Evolutionary conservation across 2,329 filamentous ascomycete species (phyloP).

Genomic region (Fusarium protoensiforme): DNA sequence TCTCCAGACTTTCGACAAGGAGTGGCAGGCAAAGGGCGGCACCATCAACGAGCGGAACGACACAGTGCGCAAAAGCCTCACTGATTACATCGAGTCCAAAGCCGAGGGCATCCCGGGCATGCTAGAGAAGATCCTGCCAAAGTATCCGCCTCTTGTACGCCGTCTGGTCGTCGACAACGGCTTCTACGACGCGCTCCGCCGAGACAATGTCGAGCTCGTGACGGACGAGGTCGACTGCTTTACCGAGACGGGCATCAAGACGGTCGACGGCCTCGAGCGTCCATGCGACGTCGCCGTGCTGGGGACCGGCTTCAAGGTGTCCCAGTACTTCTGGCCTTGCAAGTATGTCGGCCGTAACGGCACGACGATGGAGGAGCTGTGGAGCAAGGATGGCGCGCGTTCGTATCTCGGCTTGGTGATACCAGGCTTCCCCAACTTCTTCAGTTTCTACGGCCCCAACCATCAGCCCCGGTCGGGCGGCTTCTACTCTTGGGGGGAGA

Average conservation of each 20-base stretch:
- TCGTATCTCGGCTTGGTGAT: constrained; percentile 5
- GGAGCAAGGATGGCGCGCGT: constrained; percentile 9
- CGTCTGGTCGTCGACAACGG: constrained; percentile 16
- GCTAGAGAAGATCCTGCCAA: constrained; percentile 7
- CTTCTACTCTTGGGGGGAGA: constrained; percentile 17
- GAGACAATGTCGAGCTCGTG: constrained; percentile 3
- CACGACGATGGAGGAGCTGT: not conserved
- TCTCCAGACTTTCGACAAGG: constrained; percentile 1
- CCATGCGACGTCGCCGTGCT: not conserved
- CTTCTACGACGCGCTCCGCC: constrained; percentile 9
- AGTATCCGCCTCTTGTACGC: constrained; percentile 4
- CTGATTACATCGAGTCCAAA: constrained; percentile 7
- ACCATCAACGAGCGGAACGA: constrained; percentile 13
- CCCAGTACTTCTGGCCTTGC: constrained; percentile 11
- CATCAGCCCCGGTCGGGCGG: constrained; percentile 13
- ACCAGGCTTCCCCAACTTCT: constrained; percentile 12
- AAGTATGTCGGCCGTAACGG: constrained; percentile 11
- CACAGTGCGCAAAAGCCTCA: constrained; percentile 1
- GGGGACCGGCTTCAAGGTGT: constrained; percentile 17
- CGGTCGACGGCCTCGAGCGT: not conserved
- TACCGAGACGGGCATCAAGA: constrained; percentile 5
- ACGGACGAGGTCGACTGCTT: constrained; percentile 1
- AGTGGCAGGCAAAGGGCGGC: constrained; percentile 13
- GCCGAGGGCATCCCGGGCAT: constrained; percentile 3
- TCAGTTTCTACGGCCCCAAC: constrained; percentile 9